Evolutionary conservation across 306 rosid genomes (phyloP).

Genomic region (Mimosa bimucronata): DNA sequence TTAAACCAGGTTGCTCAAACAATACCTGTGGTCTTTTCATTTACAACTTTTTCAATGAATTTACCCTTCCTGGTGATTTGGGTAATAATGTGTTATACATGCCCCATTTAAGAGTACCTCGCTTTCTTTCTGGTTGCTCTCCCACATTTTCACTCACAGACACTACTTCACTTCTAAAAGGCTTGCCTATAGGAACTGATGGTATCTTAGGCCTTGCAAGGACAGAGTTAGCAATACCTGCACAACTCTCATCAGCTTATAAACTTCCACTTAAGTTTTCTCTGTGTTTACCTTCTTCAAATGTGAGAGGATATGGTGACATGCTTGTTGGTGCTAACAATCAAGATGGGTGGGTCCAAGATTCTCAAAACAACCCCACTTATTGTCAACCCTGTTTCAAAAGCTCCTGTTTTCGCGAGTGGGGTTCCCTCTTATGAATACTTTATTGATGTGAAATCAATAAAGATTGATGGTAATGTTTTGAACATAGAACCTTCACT

Average conservation of each 20-base stretch:
- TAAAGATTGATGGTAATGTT: constrained; percentile 43
- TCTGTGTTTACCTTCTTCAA: constrained; percentile 44
- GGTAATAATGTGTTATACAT: constrained; percentile 16
- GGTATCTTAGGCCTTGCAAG: constrained; percentile 44
- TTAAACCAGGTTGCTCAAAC: constrained; percentile 47
- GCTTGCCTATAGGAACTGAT: background rate
- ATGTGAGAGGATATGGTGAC: constrained; percentile 24
- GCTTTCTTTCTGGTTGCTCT: constrained; percentile 29
- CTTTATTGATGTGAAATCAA: constrained; percentile 41
- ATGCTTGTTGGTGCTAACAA: constrained; percentile 29
- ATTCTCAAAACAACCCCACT: constrained; percentile 35
- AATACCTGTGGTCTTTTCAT: constrained; percentile 25
- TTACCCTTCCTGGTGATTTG: background rate
- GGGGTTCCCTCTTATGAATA: constrained; percentile 38
- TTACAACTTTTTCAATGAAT: background rate
- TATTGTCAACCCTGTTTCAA: background rate
- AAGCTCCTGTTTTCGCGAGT: background rate
- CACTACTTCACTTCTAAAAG: background rate
- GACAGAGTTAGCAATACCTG: constrained; percentile 16
- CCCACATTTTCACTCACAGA: background rate
- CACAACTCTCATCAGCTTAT: constrained; percentile 27
- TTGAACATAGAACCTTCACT: constrained; percentile 39
- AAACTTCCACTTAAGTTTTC: constrained; percentile 31
- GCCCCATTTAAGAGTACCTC: background rate
- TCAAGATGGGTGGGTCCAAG: background rate